Conservation (phyloP, 169 alveolate genomes). For the Eimeria necatrix region DNA sequence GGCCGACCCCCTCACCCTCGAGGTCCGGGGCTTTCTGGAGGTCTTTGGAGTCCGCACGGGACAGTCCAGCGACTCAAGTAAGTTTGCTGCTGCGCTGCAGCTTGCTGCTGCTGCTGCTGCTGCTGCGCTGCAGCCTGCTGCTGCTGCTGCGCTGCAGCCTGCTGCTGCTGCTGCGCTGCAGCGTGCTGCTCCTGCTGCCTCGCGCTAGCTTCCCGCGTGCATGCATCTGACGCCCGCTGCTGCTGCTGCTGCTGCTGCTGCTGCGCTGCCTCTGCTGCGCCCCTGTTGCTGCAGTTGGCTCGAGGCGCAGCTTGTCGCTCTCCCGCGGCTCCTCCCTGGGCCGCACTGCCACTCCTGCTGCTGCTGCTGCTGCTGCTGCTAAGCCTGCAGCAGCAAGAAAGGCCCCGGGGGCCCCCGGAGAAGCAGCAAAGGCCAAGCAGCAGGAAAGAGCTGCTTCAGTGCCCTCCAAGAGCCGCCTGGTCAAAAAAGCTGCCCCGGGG, state of each 20-base stretch:
- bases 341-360: neutral
- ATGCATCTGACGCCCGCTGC: neutral
- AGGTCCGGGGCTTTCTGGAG: slow-evolving; percentile 30
- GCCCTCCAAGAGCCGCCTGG: slow-evolving; percentile 4
- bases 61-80: neutral
- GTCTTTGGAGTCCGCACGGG: slow-evolving; percentile 30
- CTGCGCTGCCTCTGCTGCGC: neutral
- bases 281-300: too few relatives aligned
- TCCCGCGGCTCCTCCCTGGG: slow-evolving; percentile 30
- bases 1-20: slow-evolving; percentile 6
- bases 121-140: neutral
- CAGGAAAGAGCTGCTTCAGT: neutral
- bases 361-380: neutral
- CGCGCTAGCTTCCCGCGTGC: neutral
- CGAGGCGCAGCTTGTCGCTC: neutral
- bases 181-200: neutral
- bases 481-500: slow-evolving; percentile 20
- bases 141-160: neutral
- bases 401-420: neutral
- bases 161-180: neutral
- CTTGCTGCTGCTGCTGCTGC: neutral
- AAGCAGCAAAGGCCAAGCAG: neutral
- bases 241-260: slow-evolving; percentile 15
- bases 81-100: neutral
- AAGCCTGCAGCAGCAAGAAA: neutral